These are phyloP conservation scores for Viridothelium virens DNA, from an alignment of 495 filamentous ascomycete species.

Conservation along the genomic window DNA sequence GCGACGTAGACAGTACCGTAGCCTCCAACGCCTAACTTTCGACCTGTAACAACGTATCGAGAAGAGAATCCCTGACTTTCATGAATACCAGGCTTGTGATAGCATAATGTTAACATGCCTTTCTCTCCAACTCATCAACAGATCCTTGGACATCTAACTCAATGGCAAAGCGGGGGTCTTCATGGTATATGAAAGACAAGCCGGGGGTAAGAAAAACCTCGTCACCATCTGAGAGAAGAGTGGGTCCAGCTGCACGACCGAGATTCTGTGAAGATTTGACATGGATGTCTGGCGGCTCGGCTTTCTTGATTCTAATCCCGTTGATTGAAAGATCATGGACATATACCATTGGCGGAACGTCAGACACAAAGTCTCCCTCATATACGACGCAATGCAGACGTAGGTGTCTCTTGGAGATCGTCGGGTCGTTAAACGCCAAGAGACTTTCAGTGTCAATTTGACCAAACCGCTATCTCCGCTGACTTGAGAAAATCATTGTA, in stretches of 20 bases:
- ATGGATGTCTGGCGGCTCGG: slow-evolving; percentile 13
- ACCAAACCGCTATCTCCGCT: not conserved
- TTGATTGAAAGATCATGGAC: slow-evolving; percentile 37
- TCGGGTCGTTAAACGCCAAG: slow-evolving; percentile 23
- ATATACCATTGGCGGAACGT: slow-evolving; percentile 36
- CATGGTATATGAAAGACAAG: slow-evolving; percentile 19
- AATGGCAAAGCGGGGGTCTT: slow-evolving; percentile 13
- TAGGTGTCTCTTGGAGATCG: slow-evolving; percentile 37
- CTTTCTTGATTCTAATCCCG: slow-evolving; percentile 17
- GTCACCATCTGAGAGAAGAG: slow-evolving; percentile 35
- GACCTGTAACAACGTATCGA: slow-evolving; percentile 30
- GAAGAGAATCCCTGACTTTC: slow-evolving; percentile 24
- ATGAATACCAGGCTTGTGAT: not conserved
- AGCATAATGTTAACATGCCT: slow-evolving; percentile 15
- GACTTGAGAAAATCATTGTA: no score
- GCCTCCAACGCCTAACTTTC: slow-evolving; percentile 33
- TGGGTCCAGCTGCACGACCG: slow-evolving; percentile 20
- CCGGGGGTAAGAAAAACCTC: slow-evolving; percentile 23
- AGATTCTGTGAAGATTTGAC: slow-evolving; percentile 12
- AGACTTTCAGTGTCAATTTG: not conserved
- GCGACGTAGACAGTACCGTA: slow-evolving; percentile 33
- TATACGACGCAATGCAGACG: slow-evolving; percentile 35
- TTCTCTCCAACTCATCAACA: slow-evolving; percentile 22
- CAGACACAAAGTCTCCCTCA: slow-evolving; percentile 23
- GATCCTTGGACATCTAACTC: slow-evolving; percentile 11